Evolutionary conservation across 106 monocot species (phyloP).

Genomic region (Dioscorea alata): DNA sequence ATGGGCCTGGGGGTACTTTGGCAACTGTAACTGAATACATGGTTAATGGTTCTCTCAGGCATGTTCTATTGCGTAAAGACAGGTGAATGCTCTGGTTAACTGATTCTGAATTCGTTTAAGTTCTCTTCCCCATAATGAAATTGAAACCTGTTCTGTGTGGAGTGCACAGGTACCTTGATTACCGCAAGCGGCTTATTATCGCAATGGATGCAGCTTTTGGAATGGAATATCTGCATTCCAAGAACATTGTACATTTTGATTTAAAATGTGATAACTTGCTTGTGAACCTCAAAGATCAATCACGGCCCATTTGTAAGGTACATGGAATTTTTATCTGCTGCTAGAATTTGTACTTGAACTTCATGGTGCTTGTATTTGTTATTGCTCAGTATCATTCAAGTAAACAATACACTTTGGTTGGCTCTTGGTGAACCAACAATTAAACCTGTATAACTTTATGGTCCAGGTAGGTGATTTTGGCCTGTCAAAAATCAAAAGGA

Average conservation of each 20-base stretch:
- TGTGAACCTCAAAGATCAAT: conserved; percentile 83
- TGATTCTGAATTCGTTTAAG: no score
- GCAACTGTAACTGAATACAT: conserved; percentile 92
- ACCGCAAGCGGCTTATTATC: conserved; percentile 71
- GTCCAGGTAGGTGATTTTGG: conserved; percentile 89
- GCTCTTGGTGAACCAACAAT: conserved; percentile 1
- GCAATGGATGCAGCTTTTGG: conserved; percentile 98
- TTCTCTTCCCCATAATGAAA: background rate
- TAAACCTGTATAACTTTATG: background rate
- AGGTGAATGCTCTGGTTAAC: conserved; percentile 26
- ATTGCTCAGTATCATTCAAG: no score
- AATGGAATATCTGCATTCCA: conserved; percentile 97
- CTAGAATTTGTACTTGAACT: background rate
- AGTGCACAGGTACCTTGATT: conserved; percentile 64
- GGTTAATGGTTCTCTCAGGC: conserved; percentile 86
- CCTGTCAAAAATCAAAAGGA: conserved; percentile 81
- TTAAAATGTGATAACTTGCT: conserved; percentile 97
- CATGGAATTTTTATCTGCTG: background rate
- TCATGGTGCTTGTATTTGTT: background rate
- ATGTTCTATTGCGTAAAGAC: conserved; percentile 69
- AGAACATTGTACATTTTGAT: conserved; percentile 93
- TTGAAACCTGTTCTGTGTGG: conserved; percentile 8
- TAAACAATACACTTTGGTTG: no score
- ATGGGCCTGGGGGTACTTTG: conserved; percentile 76
- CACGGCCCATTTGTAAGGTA: conserved; percentile 96